Evolutionary conservation across 108 stramenopile genomes (phyloP), one percentile per base, ranked within the genome.

Genomic region (Nitzschia sp.): DNA sequence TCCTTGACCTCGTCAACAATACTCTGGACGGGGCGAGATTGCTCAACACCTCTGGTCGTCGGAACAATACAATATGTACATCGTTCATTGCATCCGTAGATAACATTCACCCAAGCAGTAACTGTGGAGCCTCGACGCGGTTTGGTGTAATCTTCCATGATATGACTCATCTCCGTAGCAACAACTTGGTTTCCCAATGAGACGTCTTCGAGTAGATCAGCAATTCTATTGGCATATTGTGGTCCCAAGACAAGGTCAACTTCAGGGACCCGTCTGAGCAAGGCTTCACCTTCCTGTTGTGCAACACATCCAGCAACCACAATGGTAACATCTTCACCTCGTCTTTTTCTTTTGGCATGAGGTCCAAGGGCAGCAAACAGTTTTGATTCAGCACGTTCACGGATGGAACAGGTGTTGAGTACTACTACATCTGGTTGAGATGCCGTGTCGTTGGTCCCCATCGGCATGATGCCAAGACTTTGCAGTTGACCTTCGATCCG

Each of bases 61-160:
- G 98, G 98, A 9, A 98, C 98, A 24, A 98, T 94, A 70, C 98
- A 98, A 78, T 96, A 97, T 19, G 96, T 89, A 79, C 98, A 98
- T 52, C 93, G 83, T 76, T 98, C 98, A 73, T 98, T 98, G 82
- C 98, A 98, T 17, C 98, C 92, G 56, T 90, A 91, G 67, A 95
- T 95, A 7, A 98, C 92, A 83, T 97, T 97, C 20, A 97, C 96
- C 96, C 96, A 98, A 3, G 95, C 97, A 63, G 89, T 84, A 2
- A 89, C 83, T 15, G 80, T 80, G 21, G 86, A 90, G 29, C 73
- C 67, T 3, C 98, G 75, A 21, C 93, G 75, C 8, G 97, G 96
- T 67, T 94, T 94, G 51, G 95, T 86, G 14, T 91, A 84, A 67
- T 98, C 97, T 74, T 98, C 97, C 92, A 93, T 95, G 29, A 97